Evolutionary conservation across 75 land plant genomes (phyloP), one percentile per base, ranked within the genome.

Genomic region (Picea sitchensis): DNA sequence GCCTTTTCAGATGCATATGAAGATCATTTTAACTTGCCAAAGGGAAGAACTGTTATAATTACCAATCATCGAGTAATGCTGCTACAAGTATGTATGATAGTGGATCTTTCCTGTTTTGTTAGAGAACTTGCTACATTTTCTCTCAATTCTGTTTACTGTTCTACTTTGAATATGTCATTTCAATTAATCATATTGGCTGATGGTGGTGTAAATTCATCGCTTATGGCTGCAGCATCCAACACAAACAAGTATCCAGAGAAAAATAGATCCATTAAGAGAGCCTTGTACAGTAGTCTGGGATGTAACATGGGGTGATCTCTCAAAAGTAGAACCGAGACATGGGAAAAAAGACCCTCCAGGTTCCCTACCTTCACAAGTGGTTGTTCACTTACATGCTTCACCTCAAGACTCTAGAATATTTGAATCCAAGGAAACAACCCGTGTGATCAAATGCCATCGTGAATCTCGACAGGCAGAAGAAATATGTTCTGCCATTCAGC

Each of bases 1-100:
- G 99, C 98, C 5, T 77, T 91, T 58, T 86, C 99, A 74, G 98
- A 97, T 95, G 95, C 99, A 26, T 95, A 95, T 86, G 99, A 95
- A 26, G 26, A 26, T 26, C 0, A 26, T 26, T 26, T 26, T 26
- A 26, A 26, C 26, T 26, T 26, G 26, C 0, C 26, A 26, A 26
- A 26, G 26, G 26, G 26, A 26, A 26, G 26, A 26, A 26, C 26
- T 26, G 26, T 26, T 26, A 26, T 26, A n/a, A n/a, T n/a, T n/a
- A n/a, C n/a, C n/a, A 26, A 26, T 79, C 86, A 94, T 14, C 79
- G 99, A 81, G 91, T 90, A 58, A 65, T 97, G 38, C 74, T 97
- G 59, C 26, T 26, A 26, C 26, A 26, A 26, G 99, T 98, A 86
- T 79, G 90, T 77, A 17, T 69, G 36, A 5, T 21, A 69, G 47